Evolutionary conservation across 148 eudicot genomes (phyloP).

Genomic region (Chenopodium album): DNA sequence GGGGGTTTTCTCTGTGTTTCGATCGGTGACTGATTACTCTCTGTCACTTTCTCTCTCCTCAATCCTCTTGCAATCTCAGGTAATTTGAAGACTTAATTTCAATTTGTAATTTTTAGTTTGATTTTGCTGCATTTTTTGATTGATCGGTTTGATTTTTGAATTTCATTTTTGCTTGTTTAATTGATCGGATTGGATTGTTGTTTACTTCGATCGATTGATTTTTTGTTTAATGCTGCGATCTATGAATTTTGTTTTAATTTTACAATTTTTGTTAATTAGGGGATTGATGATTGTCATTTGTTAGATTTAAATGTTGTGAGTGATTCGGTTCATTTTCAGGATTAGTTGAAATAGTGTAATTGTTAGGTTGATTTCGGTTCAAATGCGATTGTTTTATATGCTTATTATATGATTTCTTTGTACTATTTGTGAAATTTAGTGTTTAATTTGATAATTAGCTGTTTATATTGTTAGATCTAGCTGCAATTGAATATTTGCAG

Average conservation of each 20-base stretch:
- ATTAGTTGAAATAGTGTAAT: background rate
- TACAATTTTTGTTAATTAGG: background rate
- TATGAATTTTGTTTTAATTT: background rate
- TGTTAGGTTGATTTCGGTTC: background rate
- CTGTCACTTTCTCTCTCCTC: constrained; percentile 20
- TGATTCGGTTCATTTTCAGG: constrained; percentile 2
- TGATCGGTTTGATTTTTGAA: constrained; percentile 2
- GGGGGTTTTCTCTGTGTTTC: constrained; percentile 15
- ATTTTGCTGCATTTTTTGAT: constrained; percentile 18
- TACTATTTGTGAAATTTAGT: background rate
- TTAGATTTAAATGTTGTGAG: background rate
- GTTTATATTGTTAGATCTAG: constrained; percentile 21
- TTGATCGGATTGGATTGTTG: constrained; percentile 18
- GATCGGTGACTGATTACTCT: constrained; percentile 34
- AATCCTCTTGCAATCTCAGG: constrained; percentile 27
- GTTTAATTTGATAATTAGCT: constrained; percentile 7
- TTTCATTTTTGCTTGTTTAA: background rate
- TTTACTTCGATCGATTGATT: constrained; percentile 4
- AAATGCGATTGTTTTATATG: constrained; percentile 9
- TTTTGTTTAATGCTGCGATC: constrained; percentile 17
- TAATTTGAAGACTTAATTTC: constrained; percentile 14
- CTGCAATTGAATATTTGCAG: background rate
- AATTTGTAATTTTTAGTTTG: constrained; percentile 7
- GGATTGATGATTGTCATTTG: background rate
- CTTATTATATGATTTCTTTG: background rate